These are phyloP conservation scores for Monilinia fructigena DNA, from an alignment of 2,329 filamentous ascomycete species.

Conservation along the genomic window DNA sequence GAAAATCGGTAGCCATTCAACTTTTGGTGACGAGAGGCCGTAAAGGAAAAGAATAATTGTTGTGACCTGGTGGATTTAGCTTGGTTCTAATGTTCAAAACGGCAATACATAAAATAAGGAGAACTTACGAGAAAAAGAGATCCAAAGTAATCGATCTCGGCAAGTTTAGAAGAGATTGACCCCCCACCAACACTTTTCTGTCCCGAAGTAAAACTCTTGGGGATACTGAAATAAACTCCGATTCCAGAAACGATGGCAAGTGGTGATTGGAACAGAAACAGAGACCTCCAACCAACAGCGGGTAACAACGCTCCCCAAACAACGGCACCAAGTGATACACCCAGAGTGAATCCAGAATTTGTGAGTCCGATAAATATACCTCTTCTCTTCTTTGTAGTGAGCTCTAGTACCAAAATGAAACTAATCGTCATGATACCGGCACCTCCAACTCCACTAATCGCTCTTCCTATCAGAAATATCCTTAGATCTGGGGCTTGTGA, in stretches of 20 bases:
- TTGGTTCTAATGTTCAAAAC: not conserved
- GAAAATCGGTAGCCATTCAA: conserved; percentile 59
- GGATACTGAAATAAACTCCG: conserved; percentile 64
- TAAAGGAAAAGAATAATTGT: conserved; percentile 72
- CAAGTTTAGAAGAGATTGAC: conserved; percentile 55
- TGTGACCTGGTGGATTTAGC: conserved; percentile 48
- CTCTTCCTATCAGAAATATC: conserved; percentile 67
- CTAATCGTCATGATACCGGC: conserved; percentile 71
- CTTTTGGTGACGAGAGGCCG: conserved; percentile 62
- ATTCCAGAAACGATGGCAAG: conserved; percentile 60
- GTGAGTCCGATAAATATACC: conserved; percentile 73
- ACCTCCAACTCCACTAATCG: conserved; percentile 65
- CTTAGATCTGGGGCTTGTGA: conserved; percentile 58
- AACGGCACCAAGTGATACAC: conserved; percentile 69
- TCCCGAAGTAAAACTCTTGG: conserved; percentile 44
- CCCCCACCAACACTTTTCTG: conserved; percentile 41
- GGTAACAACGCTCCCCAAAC: conserved; percentile 65
- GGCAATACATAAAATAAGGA: not conserved
- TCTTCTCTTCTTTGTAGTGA: conserved; percentile 64
- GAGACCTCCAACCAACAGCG: conserved; percentile 66
- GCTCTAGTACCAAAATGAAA: conserved; percentile 73
- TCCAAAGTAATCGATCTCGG: conserved; percentile 71
- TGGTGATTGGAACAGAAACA: conserved; percentile 74
- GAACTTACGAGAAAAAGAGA: conserved; percentile 60
- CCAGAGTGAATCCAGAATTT: conserved; percentile 70